Percentiles rank a stretch among this genome's conserved stretches.
Evolutionary conservation across 208 protist species (phyloP).

Genomic region (Wallacemonas sp.): DNA sequence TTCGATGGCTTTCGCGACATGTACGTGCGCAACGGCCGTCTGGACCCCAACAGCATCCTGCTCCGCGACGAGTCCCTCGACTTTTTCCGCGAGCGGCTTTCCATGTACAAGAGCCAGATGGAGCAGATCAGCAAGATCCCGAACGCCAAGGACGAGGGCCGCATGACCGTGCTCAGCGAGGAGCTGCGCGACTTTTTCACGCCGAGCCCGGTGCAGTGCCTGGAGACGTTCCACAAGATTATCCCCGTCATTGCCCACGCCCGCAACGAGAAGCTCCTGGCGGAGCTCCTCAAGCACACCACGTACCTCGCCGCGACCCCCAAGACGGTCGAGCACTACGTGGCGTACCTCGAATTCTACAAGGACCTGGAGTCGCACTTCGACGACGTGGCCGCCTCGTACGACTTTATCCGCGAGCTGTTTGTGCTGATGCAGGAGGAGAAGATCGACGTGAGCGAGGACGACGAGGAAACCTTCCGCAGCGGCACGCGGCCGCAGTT

Average conservation of each 20-base stretch:
- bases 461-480: slow-evolving; percentile 91
- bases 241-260: slow-evolving; percentile 90
- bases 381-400: slow-evolving; percentile 76
- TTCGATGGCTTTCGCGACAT: slow-evolving; percentile 90
- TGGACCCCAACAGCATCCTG: slow-evolving; percentile 69
- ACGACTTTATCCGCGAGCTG: slow-evolving; percentile 92
- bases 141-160: slow-evolving; percentile 82
- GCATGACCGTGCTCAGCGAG: slow-evolving; percentile 85
- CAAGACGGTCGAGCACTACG: slow-evolving; percentile 93
- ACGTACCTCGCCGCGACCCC: slow-evolving; percentile 79
- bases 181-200: slow-evolving; percentile 89
- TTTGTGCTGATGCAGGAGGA: slow-evolving; percentile 89
- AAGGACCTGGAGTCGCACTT: slow-evolving; percentile 74
- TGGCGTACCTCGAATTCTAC: slow-evolving; percentile 89
- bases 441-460: slow-evolving; percentile 85
- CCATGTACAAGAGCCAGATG: slow-evolving; percentile 85
- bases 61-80: slow-evolving; percentile 68
- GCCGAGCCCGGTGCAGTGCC: slow-evolving; percentile 87
- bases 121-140: slow-evolving; percentile 90
- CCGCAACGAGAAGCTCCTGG: slow-evolving; percentile 89
- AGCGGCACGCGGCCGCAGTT: slow-evolving; percentile 93
- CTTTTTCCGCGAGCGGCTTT: slow-evolving; percentile 88
- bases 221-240: slow-evolving; percentile 87
- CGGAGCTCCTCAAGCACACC: slow-evolving; percentile 84
- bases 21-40: slow-evolving; percentile 80